These are phyloP conservation scores for Fusarium heterosporum DNA, from an alignment of 2,329 filamentous ascomycete species.

Conservation along the genomic window DNA sequence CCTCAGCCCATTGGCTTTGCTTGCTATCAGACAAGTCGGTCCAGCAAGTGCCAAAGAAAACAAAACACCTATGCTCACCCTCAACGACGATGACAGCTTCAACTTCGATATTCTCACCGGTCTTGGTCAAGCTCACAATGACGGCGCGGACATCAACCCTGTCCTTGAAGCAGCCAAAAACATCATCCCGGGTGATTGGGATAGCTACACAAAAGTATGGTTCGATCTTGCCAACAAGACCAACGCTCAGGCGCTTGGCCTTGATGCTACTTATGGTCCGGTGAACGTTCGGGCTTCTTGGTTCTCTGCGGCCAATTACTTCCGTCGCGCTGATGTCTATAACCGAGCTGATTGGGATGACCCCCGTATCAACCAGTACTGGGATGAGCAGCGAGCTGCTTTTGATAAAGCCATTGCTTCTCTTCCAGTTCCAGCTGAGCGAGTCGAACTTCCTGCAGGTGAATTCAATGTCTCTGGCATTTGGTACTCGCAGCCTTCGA, in stretches of 20 bases:
- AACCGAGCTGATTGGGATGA: constrained; percentile 56
- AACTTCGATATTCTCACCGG: constrained; percentile 35
- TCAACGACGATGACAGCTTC: constrained; percentile 25
- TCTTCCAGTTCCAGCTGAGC: constrained; percentile 52
- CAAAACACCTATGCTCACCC: constrained; percentile 10
- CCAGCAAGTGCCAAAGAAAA: background rate
- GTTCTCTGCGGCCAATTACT: constrained; percentile 58
- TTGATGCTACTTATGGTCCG: constrained; percentile 36
- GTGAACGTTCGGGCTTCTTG: constrained; percentile 42
- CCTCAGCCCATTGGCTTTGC: accelerated
- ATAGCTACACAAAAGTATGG: constrained; percentile 42
- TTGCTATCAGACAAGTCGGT: background rate
- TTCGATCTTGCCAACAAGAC: constrained; percentile 40
- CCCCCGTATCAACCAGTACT: constrained; percentile 54
- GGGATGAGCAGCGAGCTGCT: constrained; percentile 51
- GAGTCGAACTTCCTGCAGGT: constrained; percentile 46
- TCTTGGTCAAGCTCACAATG: constrained; percentile 5
- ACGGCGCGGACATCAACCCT: constrained; percentile 46
- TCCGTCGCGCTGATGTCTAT: constrained; percentile 57
- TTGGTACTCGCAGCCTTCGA: constrained; percentile 46
- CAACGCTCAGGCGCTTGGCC: constrained; percentile 33
- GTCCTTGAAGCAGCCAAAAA: constrained; percentile 48
- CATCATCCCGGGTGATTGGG: constrained; percentile 42
- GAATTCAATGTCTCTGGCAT: constrained; percentile 53
- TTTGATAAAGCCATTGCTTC: constrained; percentile 55